Evolutionary conservation across 768 basidiomycete genomes (phyloP), one percentile per base, ranked within the genome.

Genomic region (Leucogyrophana mollusca): DNA sequence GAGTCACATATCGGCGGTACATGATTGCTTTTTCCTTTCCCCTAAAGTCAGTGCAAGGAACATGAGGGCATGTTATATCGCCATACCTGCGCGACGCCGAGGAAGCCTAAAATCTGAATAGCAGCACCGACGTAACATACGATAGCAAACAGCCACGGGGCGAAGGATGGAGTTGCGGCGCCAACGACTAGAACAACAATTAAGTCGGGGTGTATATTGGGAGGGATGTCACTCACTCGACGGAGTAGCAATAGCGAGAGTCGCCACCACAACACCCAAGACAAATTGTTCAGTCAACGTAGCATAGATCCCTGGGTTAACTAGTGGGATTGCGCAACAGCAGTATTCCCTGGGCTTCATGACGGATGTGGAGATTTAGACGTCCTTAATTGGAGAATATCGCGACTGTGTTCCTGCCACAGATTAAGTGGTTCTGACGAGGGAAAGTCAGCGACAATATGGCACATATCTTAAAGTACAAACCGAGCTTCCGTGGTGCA

Each of bases 231-330:
- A 70, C 88, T 64, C 54, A 94, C 91, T 88, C n/a, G 72, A 69
- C 14, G 91, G 87, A 1, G 92, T 90, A 2, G 82, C 84, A 27
- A 95, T 56, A 9, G 87, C 76, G 21, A 95, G 74, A 3, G 83
- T 81, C 16, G 86, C 93, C 9, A 83, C 78, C 13, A 86, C 50
- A 51, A 90, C 58, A 4, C 79, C 83, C 16, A 85, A 61, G 13
- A 79, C 70, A 34, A 90, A 74, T 67, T 96, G 94, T 62, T 95
- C 90, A 0, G 72, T 62, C 40, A 98, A 65, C 22, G 87, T 79
- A 16, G 80, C 65, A 56, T 96, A 97, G 43, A 97, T 89, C 24
- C 96, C 96, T 50, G 82, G 77, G 70, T 99, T 95, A 52, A 93
- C 73, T 40, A 93, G 69, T 8, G 94, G 94, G 49, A 97, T 86